Base-by-base conservation (phyloP, 257 asterid genomes). In the Solanum gracilifrons region DNA sequence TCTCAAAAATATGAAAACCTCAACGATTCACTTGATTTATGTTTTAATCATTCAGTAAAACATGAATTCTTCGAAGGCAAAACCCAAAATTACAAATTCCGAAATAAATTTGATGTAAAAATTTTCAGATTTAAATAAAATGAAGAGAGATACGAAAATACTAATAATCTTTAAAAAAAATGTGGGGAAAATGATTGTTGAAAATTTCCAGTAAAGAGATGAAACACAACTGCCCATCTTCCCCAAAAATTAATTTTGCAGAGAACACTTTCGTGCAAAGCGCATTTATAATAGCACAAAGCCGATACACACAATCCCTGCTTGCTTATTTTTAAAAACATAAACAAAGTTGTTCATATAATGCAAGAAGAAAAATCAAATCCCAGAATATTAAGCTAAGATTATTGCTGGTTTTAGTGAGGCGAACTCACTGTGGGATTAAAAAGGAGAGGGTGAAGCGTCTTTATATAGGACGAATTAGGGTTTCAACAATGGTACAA, bases 201-300 rank as follows among this genome's bases (percentile, higher is more conserved):
- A 89, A 86, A 36, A 86, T 37, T 91, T 76, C 92, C 91, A 93
- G 37, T 89, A 89, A 89, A 11, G 35, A 58, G 64, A 29, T 89
- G 92, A 90, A 92, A 90, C 58, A 83, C 95, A 93, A 92, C 94
- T 92, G 95, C 95, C 95, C 95, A 93, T 87, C 91, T 91, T 91
- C 92, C 85, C 88, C 88, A 80, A 69, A n/a, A 72, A 69, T 84
- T 20, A n/a, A 41, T 92, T 21, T 92, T 3, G 93, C 94, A 91
- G 93, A 89, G 90, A 91, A 89, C 39, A 87, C 94, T 93, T 92
- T 92, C 94, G 93, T 88, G 62, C 94, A 89, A 58, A 85, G 92
- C 62, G 95, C 95, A 93, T 76, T 87, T 29, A 29, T 32, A 66
- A 68, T 72, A 1, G 92, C 95, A 89, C 93, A 86, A 46, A 37